Base-by-base conservation (phyloP, 2,329 filamentous ascomycete genomes). In the Orbilia ellipsospora region DNA sequence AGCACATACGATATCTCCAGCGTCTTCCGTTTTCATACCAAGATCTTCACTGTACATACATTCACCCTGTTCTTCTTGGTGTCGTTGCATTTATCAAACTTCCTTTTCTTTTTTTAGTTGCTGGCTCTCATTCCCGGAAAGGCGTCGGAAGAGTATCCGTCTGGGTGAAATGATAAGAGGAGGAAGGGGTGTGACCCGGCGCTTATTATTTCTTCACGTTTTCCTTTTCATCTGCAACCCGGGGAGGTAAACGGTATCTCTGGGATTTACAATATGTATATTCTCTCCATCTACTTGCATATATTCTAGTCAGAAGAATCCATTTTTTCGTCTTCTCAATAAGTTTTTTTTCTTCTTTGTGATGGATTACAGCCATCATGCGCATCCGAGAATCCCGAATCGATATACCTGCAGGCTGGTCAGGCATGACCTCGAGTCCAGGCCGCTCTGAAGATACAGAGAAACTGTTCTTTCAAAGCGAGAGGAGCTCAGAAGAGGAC, bases 21-120 rank as follows among this genome's bases (percentile, higher is more conserved):
- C 31, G 45, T 50, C 40, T 23, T 48, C 68, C 40, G 36, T 56
- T 73, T 73, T 65, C 68, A 55, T 61, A 65, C 65, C 51, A 65
- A 55, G 61, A 73, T 73, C 60, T 66, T 73, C 68, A 51, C 55
- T 73, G 55, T 73, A 73, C 60, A 73, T 73, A 66, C 65, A 26
- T 56, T 48, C 10, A 16, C 40, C n/a, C 40, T 18, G 5, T 48
- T 48, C 23, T 23, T 2, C 23, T 48, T 7, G 44, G 5, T 18
- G 15, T 48, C 16, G 44, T 48, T 48, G 44, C 44, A n/a, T 48
- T 48, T 48, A 12, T 44, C 6, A n/a, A 44, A 51, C 10, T 52
- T 40, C 31, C 57, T 48, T 26, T 50, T 10, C 56, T 50, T 45
- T 48, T 64, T 66, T 42, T 59, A n/a, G 36, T 54, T 52, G 8